Conservation (phyloP, 2,329 filamentous ascomycete species). For the Colletotrichum phormii region DNA sequence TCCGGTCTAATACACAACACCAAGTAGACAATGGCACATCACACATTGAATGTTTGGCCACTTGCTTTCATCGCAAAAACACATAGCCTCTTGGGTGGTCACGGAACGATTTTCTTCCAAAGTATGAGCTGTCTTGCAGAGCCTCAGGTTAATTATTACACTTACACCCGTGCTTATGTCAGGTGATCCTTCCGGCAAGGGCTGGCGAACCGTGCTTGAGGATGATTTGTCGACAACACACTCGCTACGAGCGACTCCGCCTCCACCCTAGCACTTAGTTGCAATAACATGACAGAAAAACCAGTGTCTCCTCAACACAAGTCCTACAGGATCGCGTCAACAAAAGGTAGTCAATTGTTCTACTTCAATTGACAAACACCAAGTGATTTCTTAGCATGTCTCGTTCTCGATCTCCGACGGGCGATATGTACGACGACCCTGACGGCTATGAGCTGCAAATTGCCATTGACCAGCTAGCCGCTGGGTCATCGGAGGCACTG, state of each 20-base stretch:
- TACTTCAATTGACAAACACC: background rate
- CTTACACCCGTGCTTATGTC: background rate
- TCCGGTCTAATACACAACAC: background rate
- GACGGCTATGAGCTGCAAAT: slow-evolving; percentile 21
- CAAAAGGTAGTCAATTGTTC: background rate
- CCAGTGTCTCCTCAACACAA: background rate
- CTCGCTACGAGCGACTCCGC: background rate
- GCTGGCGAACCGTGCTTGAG: background rate
- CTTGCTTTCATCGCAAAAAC: background rate
- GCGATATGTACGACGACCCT: background rate
- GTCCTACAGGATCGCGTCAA: background rate
- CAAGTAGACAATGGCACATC: background rate
- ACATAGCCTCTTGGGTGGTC: background rate
- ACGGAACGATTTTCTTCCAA: background rate
- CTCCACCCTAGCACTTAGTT: background rate
- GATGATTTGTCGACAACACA: background rate
- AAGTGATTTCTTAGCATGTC: background rate
- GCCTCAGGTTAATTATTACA: background rate
- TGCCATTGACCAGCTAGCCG: slow-evolving; percentile 20
- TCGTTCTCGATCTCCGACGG: background rate
- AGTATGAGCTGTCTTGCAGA: background rate
- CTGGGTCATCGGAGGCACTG: slow-evolving; percentile 17
- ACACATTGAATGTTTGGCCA: background rate
- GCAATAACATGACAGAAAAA: background rate
- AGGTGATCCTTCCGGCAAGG: background rate